Percentiles rank a stretch among this genome's conserved stretches.
These are phyloP conservation scores for Metarhizium sp. DNA, from an alignment of 2,329 filamentous ascomycete genomes.

Conservation along the genomic window DNA sequence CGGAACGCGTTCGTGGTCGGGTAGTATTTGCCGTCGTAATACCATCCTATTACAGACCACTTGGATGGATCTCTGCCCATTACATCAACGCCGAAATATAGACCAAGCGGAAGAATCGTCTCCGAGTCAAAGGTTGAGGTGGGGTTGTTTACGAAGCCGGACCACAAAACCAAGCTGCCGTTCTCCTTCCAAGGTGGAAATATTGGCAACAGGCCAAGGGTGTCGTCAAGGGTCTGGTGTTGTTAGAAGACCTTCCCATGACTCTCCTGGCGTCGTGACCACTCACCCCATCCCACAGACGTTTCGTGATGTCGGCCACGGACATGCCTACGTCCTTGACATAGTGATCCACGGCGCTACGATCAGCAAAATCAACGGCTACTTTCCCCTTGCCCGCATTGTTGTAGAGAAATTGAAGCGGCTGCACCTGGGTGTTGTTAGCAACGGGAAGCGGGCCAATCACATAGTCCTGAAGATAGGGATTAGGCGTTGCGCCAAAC, in stretches of 20 bases:
- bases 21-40: slow-evolving; percentile 46
- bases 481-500: slow-evolving; percentile 26
- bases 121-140: slow-evolving; percentile 29
- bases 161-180: slow-evolving; percentile 36
- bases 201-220: not conserved
- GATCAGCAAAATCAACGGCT: not conserved
- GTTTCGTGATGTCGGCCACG: not conserved
- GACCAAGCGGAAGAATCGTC: slow-evolving; percentile 34
- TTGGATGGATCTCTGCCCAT: slow-evolving; percentile 39
- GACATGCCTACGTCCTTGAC: not conserved
- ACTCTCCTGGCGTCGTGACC: not conserved
- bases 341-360: not conserved
- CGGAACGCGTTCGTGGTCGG: slow-evolving; percentile 37
- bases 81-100: slow-evolving; percentile 35
- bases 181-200: slow-evolving; percentile 22
- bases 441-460: slow-evolving; percentile 39
- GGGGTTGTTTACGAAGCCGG: slow-evolving; percentile 31
- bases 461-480: slow-evolving; percentile 31
- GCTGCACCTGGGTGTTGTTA: slow-evolving; percentile 23
- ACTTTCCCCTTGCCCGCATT: slow-evolving; percentile 25
- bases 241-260: not conserved
- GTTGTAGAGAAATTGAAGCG: not conserved
- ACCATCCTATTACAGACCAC: slow-evolving; percentile 43
- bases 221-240: slow-evolving; percentile 10
- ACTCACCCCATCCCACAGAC: not conserved